These are phyloP conservation scores for Trichoderma koningiopsis DNA, from an alignment of 2,329 filamentous ascomycete genomes.

Conservation along the genomic window DNA sequence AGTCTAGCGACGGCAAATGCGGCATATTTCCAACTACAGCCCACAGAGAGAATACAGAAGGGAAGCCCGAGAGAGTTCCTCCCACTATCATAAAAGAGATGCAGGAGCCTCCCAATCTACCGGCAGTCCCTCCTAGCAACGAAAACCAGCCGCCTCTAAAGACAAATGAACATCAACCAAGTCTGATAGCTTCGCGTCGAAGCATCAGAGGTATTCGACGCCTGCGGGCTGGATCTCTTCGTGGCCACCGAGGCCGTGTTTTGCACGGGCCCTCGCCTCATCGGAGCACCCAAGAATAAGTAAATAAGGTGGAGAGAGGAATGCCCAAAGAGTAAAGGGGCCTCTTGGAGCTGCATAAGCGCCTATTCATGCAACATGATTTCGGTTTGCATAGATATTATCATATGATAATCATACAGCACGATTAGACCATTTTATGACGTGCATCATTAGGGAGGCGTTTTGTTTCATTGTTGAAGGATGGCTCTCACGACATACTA, in stretches of 20 bases:
- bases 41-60: not conserved
- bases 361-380: conserved; percentile 5
- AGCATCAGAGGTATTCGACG: conserved; percentile 33
- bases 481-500: not conserved
- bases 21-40: not conserved
- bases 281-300: not conserved
- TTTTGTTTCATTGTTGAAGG: not conserved
- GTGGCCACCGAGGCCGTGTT: conserved; percentile 35
- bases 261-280: not conserved
- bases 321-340: not conserved
- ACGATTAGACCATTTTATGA: conserved; percentile 2
- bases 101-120: not conserved
- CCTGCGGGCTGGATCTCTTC: conserved; percentile 33
- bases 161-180: not conserved
- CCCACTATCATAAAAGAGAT: not conserved
- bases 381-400: conserved; percentile 17
- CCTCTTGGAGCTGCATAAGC: not conserved
- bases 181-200: conserved; percentile 15
- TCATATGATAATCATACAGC: conserved; percentile 12
- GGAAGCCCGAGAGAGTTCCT: not conserved
- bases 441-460: not conserved
- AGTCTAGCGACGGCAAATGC: conserved; percentile 11
- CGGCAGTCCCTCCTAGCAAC: not conserved
- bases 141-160: conserved; percentile 28
- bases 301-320: not conserved